Base-by-base conservation (phyloP, 768 basidiomycete species). In the Crepidotus variabilis region DNA sequence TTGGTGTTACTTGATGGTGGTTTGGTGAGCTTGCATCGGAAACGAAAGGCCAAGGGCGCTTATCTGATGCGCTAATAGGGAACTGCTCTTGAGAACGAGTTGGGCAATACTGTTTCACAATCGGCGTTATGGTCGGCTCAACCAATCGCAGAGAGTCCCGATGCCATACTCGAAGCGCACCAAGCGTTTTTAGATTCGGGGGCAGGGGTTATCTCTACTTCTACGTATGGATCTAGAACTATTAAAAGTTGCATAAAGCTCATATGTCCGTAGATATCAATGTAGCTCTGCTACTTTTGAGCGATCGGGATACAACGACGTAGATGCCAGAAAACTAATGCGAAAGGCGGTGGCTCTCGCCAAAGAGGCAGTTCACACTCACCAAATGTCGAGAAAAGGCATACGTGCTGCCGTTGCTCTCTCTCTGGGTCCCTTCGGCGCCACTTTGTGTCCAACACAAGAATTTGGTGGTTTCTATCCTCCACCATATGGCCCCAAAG, bases 391-490 rank as follows among this genome's bases (percentile, higher is more conserved):
- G 49, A 51, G 61, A 51, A 45, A 36, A 51, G 50, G 35, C 43
- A n/a, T 5, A 21, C 67, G 69, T 49, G 65, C 79, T 60, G 75
- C 71, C 23, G 77, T 92, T 34, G 86, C 82, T 2, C 75, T 94
- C 4, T 90, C 87, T 5, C 70, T 92, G 24, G 90, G 91, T 16
- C 85, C 88, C 0, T 91, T 81, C 62, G 90, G 90, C 35, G 86
- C 87, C 1, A 85, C 80, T 4, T 72, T 90, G 14, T 65, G 68
- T 6, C 83, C 85, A 0, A 78, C 87, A 52, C 85, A 88, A 57
- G 91, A 93, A 65, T 92, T 86, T 63, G 76, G 79, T 57, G 91
- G 88, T 6, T 73, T 80, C 59, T 92, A 91, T 64, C 90, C 90
- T 1, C 84, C 86, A 0, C 88, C 89, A 0, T 90, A 79, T 62